Evolutionary conservation across 441 rosid species (phyloP).

Genomic region (Geranium incanum): DNA sequence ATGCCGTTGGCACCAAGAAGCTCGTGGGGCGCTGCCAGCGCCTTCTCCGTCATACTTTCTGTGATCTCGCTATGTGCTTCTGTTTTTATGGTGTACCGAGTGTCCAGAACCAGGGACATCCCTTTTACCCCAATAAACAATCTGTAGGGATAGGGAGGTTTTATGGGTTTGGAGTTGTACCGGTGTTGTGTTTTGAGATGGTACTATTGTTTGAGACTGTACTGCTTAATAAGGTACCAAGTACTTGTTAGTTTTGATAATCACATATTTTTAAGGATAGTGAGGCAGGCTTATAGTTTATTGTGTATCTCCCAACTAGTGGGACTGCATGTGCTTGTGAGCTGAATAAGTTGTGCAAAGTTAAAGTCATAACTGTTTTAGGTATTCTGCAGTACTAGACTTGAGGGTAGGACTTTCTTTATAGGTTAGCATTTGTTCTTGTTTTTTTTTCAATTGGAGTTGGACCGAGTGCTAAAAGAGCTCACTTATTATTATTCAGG

Average conservation of each 20-base stretch:
- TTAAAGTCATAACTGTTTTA: no score
- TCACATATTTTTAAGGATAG: constrained; percentile 16
- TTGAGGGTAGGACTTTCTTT: no score
- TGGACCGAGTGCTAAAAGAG: no score
- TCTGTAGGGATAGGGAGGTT: constrained; percentile 27
- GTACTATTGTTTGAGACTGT: constrained; percentile 29
- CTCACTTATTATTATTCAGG: no score
- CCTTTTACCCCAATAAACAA: constrained; percentile 44
- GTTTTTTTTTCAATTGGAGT: no score
- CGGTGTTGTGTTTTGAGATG: constrained; percentile 13
- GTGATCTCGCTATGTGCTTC: constrained; percentile 49
- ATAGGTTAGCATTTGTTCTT: no score
- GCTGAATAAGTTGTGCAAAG: no score
- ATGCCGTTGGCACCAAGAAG: constrained; percentile 28
- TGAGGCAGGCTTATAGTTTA: constrained; percentile 19
- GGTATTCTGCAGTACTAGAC: no score
- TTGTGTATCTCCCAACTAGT: background rate
- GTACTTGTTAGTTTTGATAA: constrained; percentile 7
- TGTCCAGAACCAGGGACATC: constrained; percentile 26
- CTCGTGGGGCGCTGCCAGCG: constrained; percentile 43
- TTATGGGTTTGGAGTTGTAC: constrained; percentile 21
- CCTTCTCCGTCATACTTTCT: constrained; percentile 59
- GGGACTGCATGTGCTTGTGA: background rate
- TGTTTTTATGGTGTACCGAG: constrained; percentile 45
- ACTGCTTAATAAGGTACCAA: constrained; percentile 20